Base-by-base conservation (phyloP, 495 filamentous ascomycete genomes). In the Podospora pseudocomata region DNA sequence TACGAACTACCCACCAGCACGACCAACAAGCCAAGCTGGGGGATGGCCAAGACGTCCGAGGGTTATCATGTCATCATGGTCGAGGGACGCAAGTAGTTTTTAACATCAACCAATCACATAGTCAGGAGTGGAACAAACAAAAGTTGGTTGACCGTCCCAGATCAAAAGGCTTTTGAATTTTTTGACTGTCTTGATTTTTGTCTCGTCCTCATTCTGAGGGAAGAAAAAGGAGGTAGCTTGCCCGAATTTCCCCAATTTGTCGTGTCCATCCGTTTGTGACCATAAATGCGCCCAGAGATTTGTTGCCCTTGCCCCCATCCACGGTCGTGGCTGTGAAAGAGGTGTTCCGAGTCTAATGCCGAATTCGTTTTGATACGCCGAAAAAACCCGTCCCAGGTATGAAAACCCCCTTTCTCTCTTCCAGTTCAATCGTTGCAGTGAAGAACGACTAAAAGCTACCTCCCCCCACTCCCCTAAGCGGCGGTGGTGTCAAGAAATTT, bases 51-150 rank as follows among this genome's bases (percentile, higher is more conserved):
- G 82, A 94, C 92, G 3, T 82, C 84, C 9, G 89, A 89, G 80
- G 94, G 94, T n/a, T 97, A 97, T 83, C 94, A 97, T 79, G 88
- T 97, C 65, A 89, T 97, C 66, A 95, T 97, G 89, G 92, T 97
- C 90, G 71, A 79, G 66, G 76, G 66, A 19, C 64, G 76, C 59
- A 74, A 77, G 65, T 74, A 68, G 55, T 64, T 11, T 11, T 58
- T 3, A 49, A 49, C 0, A 23, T 11, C 30, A 44, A 16, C 27
- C 62, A 64, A 44, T 18, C 61, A 63, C 16, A 56, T 20, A 13
- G 18, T 19, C 13, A 58, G 56, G 3, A 20, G 18, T 1, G 54
- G n/a, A 53, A 28, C 0, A 19, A 56, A 32, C 23, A n/a, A 34
- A 15, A 32, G 32, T 60, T 65, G 63, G 60, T 58, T 60, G 65